Base-by-base conservation (phyloP, 148 eudicot species). In the Chenopodium album region DNA sequence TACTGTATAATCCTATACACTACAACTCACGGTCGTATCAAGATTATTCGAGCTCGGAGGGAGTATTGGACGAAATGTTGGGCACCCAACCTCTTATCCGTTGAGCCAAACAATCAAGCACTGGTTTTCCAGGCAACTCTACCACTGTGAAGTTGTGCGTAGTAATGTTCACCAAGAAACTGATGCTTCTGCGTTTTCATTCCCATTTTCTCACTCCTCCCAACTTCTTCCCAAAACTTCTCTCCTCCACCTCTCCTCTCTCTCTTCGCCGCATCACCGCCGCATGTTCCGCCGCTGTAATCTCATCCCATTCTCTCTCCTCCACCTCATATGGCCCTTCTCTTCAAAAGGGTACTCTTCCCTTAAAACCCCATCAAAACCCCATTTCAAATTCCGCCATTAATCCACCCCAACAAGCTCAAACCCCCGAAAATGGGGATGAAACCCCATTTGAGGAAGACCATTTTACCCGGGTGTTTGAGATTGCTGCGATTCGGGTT, bases 401-500 rank as follows among this genome's bases (percentile, higher is more conserved):
- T 13, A 72, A 71, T 9, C 47, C 66, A 23, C 59, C 71, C 16
- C 26, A 37, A 66, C 56, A 54, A 16, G 46, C 67, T 11, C 31
- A 37, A 66, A 26, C 20, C n/a, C 75, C 73, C 46, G 16, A 75
- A 48, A 68, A 80, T 3, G 83, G 69, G 0, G 79, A 62, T 4
- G 80, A 84, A 52, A 1, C 50, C 65, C 72, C 82, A n/a, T 76
- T 93, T 29, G 89, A 94, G 71, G 92, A 82, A 81, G 82, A 76
- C 7, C 81, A 70, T 17, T 94, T 95, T 87, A 86, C 94, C 11
- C 88, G 98, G 20, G 88, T 86, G 0, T 95, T 82, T 81, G 85
- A 91, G 26, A 76, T 95, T 31, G 79, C 92, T 7, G 99, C 99
- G 7, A 88, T 95, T 56, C 89, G 97, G 28, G 98, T 94, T 65